These are phyloP conservation scores for Neurospora intermedia DNA, from an alignment of 495 filamentous ascomycete species.

Conservation along the genomic window DNA sequence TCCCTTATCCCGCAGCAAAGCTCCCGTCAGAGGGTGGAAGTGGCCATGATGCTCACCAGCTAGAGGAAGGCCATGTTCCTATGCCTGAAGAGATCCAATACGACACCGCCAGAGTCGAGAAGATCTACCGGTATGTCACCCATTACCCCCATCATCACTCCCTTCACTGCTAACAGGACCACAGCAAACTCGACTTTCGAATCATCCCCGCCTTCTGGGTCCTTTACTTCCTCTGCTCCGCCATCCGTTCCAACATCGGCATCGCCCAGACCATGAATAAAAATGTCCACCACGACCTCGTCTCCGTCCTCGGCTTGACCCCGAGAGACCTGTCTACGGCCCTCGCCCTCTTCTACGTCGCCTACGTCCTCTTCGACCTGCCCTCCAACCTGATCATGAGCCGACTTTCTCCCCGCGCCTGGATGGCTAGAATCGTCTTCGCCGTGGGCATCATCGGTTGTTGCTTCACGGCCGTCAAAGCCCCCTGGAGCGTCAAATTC, in stretches of 20 bases:
- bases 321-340: constrained; percentile 70
- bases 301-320: constrained; percentile 52
- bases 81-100: constrained; percentile 26
- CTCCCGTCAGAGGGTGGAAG: constrained; percentile 7
- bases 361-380: constrained; percentile 80
- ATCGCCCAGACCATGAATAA: constrained; percentile 86
- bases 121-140: constrained; percentile 47
- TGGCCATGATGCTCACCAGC: constrained; percentile 8
- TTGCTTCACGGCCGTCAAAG: constrained; percentile 70
- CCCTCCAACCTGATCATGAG: constrained; percentile 90
- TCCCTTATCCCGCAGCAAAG: constrained; percentile 9
- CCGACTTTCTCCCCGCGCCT: constrained; percentile 68
- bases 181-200: constrained; percentile 65
- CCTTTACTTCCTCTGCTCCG: constrained; percentile 88
- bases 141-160: neutral
- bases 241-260: constrained; percentile 82
- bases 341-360: constrained; percentile 80
- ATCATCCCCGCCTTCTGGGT: constrained; percentile 89
- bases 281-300: constrained; percentile 54
- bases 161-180: neutral
- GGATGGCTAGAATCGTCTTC: constrained; percentile 89
- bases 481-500: constrained; percentile 83
- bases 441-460: constrained; percentile 75
- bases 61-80: constrained; percentile 6
- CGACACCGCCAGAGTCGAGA: constrained; percentile 46